Conservation (phyloP, 768 basidiomycete species). For the Lentinula sp. region DNA sequence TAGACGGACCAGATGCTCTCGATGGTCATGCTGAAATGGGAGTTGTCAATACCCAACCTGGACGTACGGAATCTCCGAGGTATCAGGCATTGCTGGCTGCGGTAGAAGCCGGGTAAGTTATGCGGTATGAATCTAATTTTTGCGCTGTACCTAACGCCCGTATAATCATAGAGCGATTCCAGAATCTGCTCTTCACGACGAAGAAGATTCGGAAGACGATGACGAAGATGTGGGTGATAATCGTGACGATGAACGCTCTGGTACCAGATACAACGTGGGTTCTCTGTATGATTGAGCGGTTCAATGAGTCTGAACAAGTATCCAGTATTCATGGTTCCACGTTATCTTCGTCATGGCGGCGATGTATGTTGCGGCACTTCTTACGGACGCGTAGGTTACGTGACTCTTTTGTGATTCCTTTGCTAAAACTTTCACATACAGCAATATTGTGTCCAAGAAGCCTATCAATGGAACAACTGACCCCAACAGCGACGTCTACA, state of each 20-base stretch:
- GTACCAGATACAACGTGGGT: conserved; percentile 90
- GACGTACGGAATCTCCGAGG: conserved; percentile 76
- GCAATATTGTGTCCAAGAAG: conserved; percentile 69
- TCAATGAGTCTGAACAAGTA: conserved; percentile 1
- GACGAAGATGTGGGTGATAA: conserved; percentile 70
- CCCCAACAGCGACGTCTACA: conserved; percentile 74
- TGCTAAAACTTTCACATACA: conserved; percentile 17
- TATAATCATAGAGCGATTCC: conserved; percentile 67
- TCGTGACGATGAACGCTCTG: conserved; percentile 88
- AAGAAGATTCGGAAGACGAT: conserved; percentile 71
- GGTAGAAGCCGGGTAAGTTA: conserved; percentile 83
- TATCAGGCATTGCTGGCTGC: conserved; percentile 95
- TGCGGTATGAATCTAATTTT: not conserved
- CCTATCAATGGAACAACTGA: conserved; percentile 38
- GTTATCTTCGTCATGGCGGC: conserved; percentile 92
- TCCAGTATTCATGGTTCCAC: conserved; percentile 97
- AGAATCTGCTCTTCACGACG: conserved; percentile 79
- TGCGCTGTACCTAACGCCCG: not conserved
- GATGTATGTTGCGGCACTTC: conserved; percentile 96
- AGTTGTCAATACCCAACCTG: conserved; percentile 79
- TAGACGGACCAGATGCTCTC: conserved; percentile 48
- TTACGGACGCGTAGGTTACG: conserved; percentile 87
- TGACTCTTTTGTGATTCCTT: conserved; percentile 4
- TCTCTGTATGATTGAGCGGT: not conserved
- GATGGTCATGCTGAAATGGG: conserved; percentile 61